A percentile compares a stretch with the other conserved stretches of the same genome.
Evolutionary conservation across 768 basidiomycete species (phyloP).

Genomic region (Suillus americanus): DNA sequence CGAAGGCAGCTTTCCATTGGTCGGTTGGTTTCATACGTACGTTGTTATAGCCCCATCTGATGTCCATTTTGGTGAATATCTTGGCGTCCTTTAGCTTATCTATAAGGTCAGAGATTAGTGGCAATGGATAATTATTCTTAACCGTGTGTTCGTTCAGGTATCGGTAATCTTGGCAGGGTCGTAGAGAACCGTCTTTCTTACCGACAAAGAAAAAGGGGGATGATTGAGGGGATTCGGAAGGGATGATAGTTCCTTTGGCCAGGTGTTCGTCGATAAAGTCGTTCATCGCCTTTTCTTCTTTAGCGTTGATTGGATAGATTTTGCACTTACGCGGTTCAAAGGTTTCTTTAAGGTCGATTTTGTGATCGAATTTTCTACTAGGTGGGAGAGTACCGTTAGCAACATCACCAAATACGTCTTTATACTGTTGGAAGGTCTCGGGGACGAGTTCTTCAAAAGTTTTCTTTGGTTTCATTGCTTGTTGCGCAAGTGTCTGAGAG

Average conservation of each 20-base stretch:
- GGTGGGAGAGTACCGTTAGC: not conserved
- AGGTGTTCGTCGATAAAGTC: constrained; percentile 13
- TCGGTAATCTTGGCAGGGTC: not conserved
- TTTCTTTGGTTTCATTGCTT: not conserved
- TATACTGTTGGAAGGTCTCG: not conserved
- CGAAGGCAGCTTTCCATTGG: not conserved
- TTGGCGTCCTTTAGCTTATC: constrained; percentile 10
- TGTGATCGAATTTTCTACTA: not conserved
- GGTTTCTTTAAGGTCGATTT: not conserved
- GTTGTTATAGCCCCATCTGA: not conserved
- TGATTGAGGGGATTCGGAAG: constrained; percentile 21
- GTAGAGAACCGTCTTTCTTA: not conserved
- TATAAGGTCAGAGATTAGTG: constrained; percentile 5
- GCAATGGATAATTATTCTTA: constrained; percentile 1
- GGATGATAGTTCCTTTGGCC: constrained; percentile 1
- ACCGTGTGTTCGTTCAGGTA: constrained; percentile 9
- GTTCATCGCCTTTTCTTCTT: not conserved
- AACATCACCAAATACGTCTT: not conserved
- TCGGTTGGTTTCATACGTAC: not conserved
- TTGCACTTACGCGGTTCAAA: not conserved
- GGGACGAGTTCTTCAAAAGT: not conserved
- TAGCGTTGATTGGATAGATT: not conserved
- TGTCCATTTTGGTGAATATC: constrained; percentile 20
- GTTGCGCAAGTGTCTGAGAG: not conserved
- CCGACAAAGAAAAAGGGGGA: constrained; percentile 14